Conservation (phyloP, 129 eudicot genomes). For the Dittrichia graveolens region DNA sequence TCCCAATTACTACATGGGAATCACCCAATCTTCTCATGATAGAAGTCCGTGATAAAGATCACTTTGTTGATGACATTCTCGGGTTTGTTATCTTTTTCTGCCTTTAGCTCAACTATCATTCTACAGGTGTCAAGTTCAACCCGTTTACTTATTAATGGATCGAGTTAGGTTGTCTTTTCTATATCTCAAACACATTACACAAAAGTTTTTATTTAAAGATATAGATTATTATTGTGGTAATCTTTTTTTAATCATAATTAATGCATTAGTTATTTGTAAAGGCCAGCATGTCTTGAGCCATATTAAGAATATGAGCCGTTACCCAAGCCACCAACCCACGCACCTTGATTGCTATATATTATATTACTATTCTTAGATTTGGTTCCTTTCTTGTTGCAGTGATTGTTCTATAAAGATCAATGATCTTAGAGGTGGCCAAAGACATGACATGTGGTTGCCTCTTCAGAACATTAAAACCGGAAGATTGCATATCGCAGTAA, state of each 20-base stretch:
- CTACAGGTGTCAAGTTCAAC: too few relatives aligned
- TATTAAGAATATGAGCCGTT: too few relatives aligned
- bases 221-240: background rate
- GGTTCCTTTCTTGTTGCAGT: conserved; percentile 40
- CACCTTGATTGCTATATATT: too few relatives aligned
- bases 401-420: conserved; percentile 66
- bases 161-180: too few relatives aligned
- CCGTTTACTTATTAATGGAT: too few relatives aligned
- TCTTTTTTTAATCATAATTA: too few relatives aligned
- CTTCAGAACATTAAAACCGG: conserved; percentile 80
- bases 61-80: conserved; percentile 62
- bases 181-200: too few relatives aligned
- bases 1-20: conserved; percentile 90
- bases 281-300: too few relatives aligned
- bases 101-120: background rate
- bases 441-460: conserved; percentile 88
- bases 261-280: too few relatives aligned
- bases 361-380: too few relatives aligned
- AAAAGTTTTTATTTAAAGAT: too few relatives aligned
- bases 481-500: conserved; percentile 73
- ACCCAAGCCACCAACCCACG: too few relatives aligned
- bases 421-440: conserved; percentile 71
- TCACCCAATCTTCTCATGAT: conserved; percentile 60
- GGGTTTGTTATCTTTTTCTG: conserved; percentile 51
- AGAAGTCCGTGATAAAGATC: conserved; percentile 87